phyloP scores from a whole-genome alignment of 306 rosid species.

The Acacia confusa region DNA sequence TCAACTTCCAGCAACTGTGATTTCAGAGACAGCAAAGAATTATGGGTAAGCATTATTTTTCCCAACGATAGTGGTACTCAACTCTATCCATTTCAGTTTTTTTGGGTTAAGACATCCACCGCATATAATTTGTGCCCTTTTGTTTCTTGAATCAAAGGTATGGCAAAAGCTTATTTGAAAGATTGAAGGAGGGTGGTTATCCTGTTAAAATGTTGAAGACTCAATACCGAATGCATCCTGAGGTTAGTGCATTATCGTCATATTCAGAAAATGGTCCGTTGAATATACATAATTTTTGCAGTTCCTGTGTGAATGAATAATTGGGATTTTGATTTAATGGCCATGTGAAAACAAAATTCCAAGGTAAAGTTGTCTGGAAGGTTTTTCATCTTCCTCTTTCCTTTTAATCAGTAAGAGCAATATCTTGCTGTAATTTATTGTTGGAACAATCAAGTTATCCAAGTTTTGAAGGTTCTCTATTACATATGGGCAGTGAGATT shows the following conservation, averaged over 20 bases:
- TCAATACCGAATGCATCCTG: slow-evolving; percentile 99
- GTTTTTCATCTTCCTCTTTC: not conserved
- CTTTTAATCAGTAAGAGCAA: not conserved
- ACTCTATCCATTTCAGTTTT: not conserved
- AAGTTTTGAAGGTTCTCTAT: not conserved
- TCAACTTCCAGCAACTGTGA: slow-evolving; percentile 97
- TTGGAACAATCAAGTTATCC: slow-evolving; percentile 8
- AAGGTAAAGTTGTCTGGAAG: not conserved
- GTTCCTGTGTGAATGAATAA: slow-evolving; percentile 21
- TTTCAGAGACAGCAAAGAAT: slow-evolving; percentile 66
- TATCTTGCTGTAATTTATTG: not conserved
- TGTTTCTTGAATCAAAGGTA: slow-evolving; percentile 58
- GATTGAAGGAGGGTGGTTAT: slow-evolving; percentile 84
- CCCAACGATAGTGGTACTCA: not conserved
- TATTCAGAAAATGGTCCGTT: slow-evolving; percentile 22
- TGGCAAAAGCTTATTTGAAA: slow-evolving; percentile 83
- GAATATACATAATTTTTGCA: not conserved
- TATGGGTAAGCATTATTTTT: slow-evolving; percentile 53
- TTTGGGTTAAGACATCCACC: slow-evolving; percentile 7
- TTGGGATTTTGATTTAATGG: slow-evolving; percentile 22
- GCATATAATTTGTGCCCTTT: slow-evolving; percentile 7
- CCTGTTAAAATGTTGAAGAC: slow-evolving; percentile 95
- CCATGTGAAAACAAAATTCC: not conserved
- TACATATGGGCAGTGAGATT: not conserved
- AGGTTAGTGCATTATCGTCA: slow-evolving; percentile 55